Evolutionary conservation across 1,284 basidiomycete genomes (phyloP).

Genomic region (Vanrija pseudolonga): DNA sequence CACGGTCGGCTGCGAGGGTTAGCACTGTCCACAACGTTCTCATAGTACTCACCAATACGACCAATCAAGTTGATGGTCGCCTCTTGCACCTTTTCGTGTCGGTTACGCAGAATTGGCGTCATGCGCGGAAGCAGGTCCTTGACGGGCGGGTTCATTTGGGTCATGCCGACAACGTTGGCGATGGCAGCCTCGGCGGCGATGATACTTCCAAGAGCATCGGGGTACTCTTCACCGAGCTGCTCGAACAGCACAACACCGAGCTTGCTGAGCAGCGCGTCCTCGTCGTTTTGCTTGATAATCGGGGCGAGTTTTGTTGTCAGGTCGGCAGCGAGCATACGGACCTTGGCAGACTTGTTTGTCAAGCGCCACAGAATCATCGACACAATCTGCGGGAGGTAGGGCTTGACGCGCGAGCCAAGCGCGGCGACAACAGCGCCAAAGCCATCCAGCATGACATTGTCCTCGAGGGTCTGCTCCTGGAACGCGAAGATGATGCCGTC

Average conservation of each 20-base stretch:
- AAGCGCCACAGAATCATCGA: conserved; percentile 99
- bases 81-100: conserved; percentile 99
- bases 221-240: conserved; percentile 98
- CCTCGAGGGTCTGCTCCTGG: conserved; percentile 98
- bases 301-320: conserved; percentile 89
- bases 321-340: conserved; percentile 97
- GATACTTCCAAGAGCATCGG: conserved; percentile 96
- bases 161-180: conserved; percentile 99
- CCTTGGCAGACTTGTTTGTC: conserved; percentile 99
- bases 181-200: conserved; percentile 98
- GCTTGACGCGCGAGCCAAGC: conserved; percentile 95
- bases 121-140: conserved; percentile 98
- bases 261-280: conserved; percentile 92
- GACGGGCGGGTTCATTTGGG: conserved; percentile 99
- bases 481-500: conserved; percentile 99
- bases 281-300: conserved; percentile 98
- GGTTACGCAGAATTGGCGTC: conserved; percentile 97
- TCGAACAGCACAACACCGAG: conserved; percentile 96
- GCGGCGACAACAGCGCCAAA: conserved; percentile 97
- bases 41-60: conserved; percentile 68
- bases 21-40: background rate
- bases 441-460: conserved; percentile 98
- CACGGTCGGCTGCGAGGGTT: conserved; percentile 74
- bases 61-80: conserved; percentile 99
- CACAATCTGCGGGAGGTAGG: conserved; percentile 96